Base-by-base conservation (phyloP, 768 basidiomycete species). In the Bullera alba region DNA sequence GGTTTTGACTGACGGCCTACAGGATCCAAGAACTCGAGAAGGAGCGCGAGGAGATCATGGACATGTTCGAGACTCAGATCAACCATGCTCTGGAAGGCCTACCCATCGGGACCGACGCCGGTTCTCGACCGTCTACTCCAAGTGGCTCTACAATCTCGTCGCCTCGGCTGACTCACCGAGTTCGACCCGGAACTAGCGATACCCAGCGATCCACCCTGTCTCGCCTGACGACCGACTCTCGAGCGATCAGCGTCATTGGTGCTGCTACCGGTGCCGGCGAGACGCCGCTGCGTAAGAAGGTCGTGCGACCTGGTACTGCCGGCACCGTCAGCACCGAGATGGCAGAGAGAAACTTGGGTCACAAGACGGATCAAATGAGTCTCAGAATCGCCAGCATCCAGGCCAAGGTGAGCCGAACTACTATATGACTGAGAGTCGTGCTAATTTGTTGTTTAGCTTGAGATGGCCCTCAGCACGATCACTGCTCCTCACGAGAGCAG, bases 371-470 rank as follows among this genome's bases (percentile, higher is more conserved):
- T 61, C 82, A 80, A 65, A 91, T 95, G 48, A 84, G 87, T 22
- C 81, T 86, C 69, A 88, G 90, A 71, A 86, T 95, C 39, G 65
- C 85, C 42, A 82, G 85, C 71, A 92, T 95, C 51, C 89, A 93
- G 74, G 82, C 86, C 57, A 93, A 92, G 81, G 90, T 89, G 37
- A 48, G 76, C 14, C 38, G 19, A 7, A 10, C 10, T 21, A 15
- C 15, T 12, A 3, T 36, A 16, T 35, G 4, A 10, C 17, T 15
- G 14, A 32, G 30, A 30, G 7, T 25, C n/a, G 28, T 21, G 25
- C 48, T 42, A 46, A 58, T 26, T 10, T 22, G 30, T 17, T 17
- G 17, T 3, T 16, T 21, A 60, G 58, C 48, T 60, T 30, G 54
- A 60, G 35, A 46, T 60, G 54, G 54, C 58, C 10, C 25, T 60